Conservation (phyloP, 2,329 filamentous ascomycete species). For the Paraconiothyrium sp. region DNA sequence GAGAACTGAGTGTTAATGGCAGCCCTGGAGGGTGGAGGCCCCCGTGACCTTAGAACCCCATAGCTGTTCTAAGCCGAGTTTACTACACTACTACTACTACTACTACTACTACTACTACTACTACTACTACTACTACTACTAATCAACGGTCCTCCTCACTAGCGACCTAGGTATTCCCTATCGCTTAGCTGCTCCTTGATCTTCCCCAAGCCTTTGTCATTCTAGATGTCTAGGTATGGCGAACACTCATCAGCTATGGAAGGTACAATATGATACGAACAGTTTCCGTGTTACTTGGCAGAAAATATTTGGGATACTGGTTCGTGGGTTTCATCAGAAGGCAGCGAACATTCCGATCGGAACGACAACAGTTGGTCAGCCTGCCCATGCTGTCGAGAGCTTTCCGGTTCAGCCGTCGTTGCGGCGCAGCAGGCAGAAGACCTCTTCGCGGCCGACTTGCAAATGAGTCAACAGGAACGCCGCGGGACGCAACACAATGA, state of each 20-base stretch:
- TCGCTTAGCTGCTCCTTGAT: too few species aligned
- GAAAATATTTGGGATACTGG: neutral
- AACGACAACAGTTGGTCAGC: neutral
- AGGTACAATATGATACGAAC: neutral
- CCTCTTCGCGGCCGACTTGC: conserved; percentile 1
- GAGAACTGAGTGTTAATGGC: too few species aligned
- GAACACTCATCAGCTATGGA: neutral
- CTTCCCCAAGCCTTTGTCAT: neutral
- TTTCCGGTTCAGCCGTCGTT: neutral
- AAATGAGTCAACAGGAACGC: conserved; percentile 15
- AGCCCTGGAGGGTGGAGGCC: too few species aligned
- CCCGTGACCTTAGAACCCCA: too few species aligned
- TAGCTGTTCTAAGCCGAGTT: too few species aligned
- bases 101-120: too few species aligned
- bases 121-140: too few species aligned
- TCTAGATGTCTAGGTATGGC: neutral
- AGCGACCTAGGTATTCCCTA: too few species aligned
- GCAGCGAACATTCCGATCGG: neutral
- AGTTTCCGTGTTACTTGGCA: neutral
- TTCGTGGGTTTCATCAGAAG: neutral
- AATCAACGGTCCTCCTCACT: too few species aligned
- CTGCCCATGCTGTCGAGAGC: neutral
- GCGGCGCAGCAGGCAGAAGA: neutral
- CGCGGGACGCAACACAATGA: conserved; percentile 16
- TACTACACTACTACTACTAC: too few species aligned